Percentiles rank a stretch among this genome's conserved stretches.
Evolutionary conservation across 2,329 filamentous ascomycete genomes (phyloP).

Genomic region (Aspergillus brunneoviolaceus): DNA sequence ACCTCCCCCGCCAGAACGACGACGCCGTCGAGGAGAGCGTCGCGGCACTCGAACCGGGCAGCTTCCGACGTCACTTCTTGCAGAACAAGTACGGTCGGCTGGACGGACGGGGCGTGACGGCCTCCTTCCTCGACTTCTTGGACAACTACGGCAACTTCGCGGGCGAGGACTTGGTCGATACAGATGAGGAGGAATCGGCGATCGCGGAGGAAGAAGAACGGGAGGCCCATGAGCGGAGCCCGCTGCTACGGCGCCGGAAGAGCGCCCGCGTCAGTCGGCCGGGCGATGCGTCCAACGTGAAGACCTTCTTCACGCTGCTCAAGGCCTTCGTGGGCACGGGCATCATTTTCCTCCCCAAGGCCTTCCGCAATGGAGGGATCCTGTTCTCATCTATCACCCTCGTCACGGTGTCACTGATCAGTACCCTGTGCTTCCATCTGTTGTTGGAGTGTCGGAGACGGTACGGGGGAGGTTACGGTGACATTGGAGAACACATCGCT

Average conservation of each 20-base stretch:
- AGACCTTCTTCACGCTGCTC: conserved; percentile 75
- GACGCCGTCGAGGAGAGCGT: conserved; percentile 36
- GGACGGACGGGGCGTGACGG: conserved; percentile 15
- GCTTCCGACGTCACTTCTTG: conserved; percentile 56
- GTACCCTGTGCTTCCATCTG: conserved; percentile 70
- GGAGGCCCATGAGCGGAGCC: conserved; percentile 57
- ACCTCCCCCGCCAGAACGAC: conserved; percentile 36
- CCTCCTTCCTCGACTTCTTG: conserved; percentile 68
- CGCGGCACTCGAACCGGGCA: conserved; percentile 52
- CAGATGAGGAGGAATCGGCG: conserved; percentile 54
- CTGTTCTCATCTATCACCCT: conserved; percentile 71
- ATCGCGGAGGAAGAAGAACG: conserved; percentile 51
- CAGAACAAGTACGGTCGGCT: conserved; percentile 31
- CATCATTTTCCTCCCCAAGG: conserved; percentile 79
- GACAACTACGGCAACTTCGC: conserved; percentile 76
- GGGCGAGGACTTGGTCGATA: conserved; percentile 64
- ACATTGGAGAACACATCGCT: conserved; percentile 66
- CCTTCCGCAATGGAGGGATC: conserved; percentile 75
- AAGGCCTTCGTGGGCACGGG: conserved; percentile 79
- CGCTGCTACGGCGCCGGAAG: conserved; percentile 58
- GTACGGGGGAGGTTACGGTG: conserved; percentile 71
- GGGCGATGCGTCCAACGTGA: conserved; percentile 66
- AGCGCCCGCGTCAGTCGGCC: conserved; percentile 50
- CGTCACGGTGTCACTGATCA: conserved; percentile 63
- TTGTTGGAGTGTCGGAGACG: conserved; percentile 65